These are phyloP conservation scores for Pyrenophora teres DNA, from an alignment of 2,329 filamentous ascomycete genomes.

Conservation along the genomic window DNA sequence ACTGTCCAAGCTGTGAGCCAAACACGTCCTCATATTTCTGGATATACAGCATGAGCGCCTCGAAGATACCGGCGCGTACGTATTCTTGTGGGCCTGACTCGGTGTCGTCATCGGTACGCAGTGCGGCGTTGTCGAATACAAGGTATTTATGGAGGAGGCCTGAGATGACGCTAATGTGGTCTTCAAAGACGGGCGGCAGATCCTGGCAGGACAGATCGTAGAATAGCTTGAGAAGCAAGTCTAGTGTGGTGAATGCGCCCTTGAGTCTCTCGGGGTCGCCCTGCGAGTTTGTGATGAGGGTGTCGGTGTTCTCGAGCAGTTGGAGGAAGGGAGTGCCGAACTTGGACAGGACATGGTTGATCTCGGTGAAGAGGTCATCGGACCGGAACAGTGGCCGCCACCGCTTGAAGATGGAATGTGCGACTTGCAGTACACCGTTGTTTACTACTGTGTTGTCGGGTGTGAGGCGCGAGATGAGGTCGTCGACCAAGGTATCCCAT, in stretches of 20 bases:
- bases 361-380: slow-evolving; percentile 89
- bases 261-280: slow-evolving; percentile 75
- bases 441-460: slow-evolving; percentile 82
- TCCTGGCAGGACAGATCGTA: slow-evolving; percentile 98
- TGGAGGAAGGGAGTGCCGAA: slow-evolving; percentile 84
- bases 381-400: slow-evolving; percentile 95
- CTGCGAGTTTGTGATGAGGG: slow-evolving; percentile 72
- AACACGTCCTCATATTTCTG: slow-evolving; percentile 97
- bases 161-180: slow-evolving; percentile 78
- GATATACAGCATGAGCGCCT: slow-evolving; percentile 85
- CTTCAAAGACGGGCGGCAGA: slow-evolving; percentile 90
- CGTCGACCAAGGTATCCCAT: slow-evolving; percentile 95
- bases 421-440: slow-evolving; percentile 92
- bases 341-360: slow-evolving; percentile 88
- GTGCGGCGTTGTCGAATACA: slow-evolving; percentile 79
- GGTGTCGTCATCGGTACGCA: slow-evolving; percentile 85
- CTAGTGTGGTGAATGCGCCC: slow-evolving; percentile 81
- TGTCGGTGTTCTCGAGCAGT: slow-evolving; percentile 75
- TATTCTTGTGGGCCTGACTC: slow-evolving; percentile 84
- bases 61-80: slow-evolving; percentile 92
- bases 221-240: slow-evolving; percentile 87
- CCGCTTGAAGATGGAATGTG: slow-evolving; percentile 95
- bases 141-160: slow-evolving; percentile 89
- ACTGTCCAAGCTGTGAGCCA: slow-evolving; percentile 75
- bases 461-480: slow-evolving; percentile 86